These are phyloP conservation scores for Arachnopeziza araneosa DNA, from an alignment of 2,329 filamentous ascomycete genomes.

Conservation along the genomic window DNA sequence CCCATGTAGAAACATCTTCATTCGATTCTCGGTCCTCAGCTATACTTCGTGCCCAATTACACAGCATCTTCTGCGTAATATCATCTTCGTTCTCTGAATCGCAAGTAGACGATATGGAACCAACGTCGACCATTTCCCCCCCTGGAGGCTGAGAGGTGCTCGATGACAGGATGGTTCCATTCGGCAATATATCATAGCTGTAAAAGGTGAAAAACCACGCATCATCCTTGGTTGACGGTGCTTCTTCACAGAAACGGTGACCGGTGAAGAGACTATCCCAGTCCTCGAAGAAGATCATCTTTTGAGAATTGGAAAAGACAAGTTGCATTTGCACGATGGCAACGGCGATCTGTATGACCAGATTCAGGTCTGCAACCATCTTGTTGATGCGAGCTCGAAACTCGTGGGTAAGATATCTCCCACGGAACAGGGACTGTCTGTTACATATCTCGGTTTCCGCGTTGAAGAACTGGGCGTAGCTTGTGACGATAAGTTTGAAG, in stretches of 20 bases:
- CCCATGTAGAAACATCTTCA: neutral
- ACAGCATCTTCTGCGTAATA: neutral
- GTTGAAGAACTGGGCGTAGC: slow-evolving; percentile 10
- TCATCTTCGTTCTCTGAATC: neutral
- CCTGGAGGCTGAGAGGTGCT: neutral
- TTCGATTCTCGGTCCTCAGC: neutral
- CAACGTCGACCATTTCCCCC: neutral
- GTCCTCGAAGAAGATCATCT: slow-evolving; percentile 6
- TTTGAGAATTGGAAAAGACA: slow-evolving; percentile 2
- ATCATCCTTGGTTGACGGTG: slow-evolving; percentile 3
- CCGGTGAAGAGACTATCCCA: slow-evolving; percentile 8
- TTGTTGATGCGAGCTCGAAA: slow-evolving; percentile 5
- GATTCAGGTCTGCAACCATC: slow-evolving; percentile 4
- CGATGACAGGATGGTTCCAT: neutral
- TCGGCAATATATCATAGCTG: slow-evolving; percentile 5
- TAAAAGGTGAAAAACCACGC: slow-evolving; percentile 13
- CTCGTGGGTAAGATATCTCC: slow-evolving; percentile 4
- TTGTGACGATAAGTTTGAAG: slow-evolving; percentile 6
- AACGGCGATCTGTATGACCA: slow-evolving; percentile 3
- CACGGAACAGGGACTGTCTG: slow-evolving; percentile 3
- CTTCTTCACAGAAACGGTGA: slow-evolving; percentile 9
- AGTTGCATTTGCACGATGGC: slow-evolving; percentile 8
- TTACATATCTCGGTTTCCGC: slow-evolving; percentile 4
- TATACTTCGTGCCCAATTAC: slow-evolving; percentile 4
- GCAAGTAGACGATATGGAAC: neutral